phyloP scores from a whole-genome alignment of 106 monocot genomes.

The Hemerocallis citrina region DNA sequence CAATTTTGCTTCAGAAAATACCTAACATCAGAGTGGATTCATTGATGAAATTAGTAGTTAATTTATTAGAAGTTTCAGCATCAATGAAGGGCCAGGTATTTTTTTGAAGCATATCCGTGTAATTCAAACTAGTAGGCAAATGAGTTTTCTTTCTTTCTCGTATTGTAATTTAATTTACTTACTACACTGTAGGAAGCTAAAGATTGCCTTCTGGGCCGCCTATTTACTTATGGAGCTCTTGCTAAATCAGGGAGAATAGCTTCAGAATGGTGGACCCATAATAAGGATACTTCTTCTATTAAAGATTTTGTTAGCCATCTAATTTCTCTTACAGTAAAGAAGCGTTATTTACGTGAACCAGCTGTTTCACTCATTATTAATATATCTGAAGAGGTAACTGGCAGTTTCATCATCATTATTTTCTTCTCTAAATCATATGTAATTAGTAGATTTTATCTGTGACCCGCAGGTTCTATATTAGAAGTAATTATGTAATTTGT shows the following conservation, averaged over 20 bases:
- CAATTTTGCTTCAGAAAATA: slow-evolving; percentile 42
- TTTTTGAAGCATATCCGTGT: not conserved
- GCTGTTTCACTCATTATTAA: slow-evolving; percentile 65
- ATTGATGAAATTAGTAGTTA: slow-evolving; percentile 57
- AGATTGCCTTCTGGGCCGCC: slow-evolving; percentile 74
- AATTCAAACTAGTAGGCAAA: not conserved
- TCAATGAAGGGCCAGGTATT: slow-evolving; percentile 86
- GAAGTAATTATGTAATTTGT: too few relatives aligned
- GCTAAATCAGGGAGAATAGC: slow-evolving; percentile 67
- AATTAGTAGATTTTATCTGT: too few relatives aligned
- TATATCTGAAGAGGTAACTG: slow-evolving; percentile 47
- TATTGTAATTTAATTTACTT: not conserved
- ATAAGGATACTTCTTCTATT: slow-evolving; percentile 31
- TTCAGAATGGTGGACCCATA: slow-evolving; percentile 33
- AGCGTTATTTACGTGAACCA: slow-evolving; percentile 79
- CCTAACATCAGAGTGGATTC: slow-evolving; percentile 40
- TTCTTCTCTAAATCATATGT: not conserved
- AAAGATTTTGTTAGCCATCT: slow-evolving; percentile 55
- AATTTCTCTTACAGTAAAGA: slow-evolving; percentile 62
- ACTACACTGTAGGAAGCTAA: slow-evolving; percentile 58
- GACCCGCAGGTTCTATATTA: too few relatives aligned
- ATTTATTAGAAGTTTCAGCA: slow-evolving; percentile 56
- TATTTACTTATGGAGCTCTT: slow-evolving; percentile 87
- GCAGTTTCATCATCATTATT: not conserved
- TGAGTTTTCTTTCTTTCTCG: not conserved